A percentile compares a stretch with the other conserved stretches of the same genome.
phyloP scores from a whole-genome alignment of 768 basidiomycete genomes.

The Butyriboletus loyo region DNA sequence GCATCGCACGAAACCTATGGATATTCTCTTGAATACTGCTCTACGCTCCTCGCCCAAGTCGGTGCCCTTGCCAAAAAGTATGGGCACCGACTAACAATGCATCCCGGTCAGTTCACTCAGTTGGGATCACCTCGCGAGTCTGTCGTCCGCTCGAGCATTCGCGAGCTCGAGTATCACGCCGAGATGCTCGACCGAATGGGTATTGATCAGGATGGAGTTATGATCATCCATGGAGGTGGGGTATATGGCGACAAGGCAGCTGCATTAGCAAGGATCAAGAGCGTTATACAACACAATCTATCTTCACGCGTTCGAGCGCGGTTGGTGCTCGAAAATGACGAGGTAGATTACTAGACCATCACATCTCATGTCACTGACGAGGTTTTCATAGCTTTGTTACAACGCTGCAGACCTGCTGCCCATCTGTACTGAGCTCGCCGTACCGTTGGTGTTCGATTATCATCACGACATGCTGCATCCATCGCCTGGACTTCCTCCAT shows the following conservation, averaged over 20 bases:
- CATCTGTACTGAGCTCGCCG: conserved; percentile 76
- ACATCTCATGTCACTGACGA: neutral
- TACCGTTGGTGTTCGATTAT: conserved; percentile 75
- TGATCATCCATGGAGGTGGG: conserved; percentile 86
- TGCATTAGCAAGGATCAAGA: conserved; percentile 70
- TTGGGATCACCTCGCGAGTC: conserved; percentile 73
- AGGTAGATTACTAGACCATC: conserved; percentile 41
- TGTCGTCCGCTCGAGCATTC: conserved; percentile 72
- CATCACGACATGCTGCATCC: conserved; percentile 78
- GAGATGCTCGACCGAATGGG: conserved; percentile 88
- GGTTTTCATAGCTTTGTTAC: conserved; percentile 61
- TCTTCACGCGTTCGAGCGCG: conserved; percentile 64
- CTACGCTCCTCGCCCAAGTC: conserved; percentile 47
- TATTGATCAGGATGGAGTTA: conserved; percentile 77
- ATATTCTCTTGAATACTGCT: conserved; percentile 77
- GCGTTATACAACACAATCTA: conserved; percentile 59
- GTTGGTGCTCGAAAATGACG: conserved; percentile 92
- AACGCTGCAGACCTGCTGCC: conserved; percentile 87
- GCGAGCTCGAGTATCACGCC: conserved; percentile 83
- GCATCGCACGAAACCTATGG: conserved; percentile 80
- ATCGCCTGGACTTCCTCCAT: conserved; percentile 52
- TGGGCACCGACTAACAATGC: conserved; percentile 78
- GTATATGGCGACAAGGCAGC: conserved; percentile 77
- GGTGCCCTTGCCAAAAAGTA: conserved; percentile 67
- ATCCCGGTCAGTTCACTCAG: conserved; percentile 86